Conservation (phyloP, 305 asterid genomes). For the Fraxinus dipetala region DNA sequence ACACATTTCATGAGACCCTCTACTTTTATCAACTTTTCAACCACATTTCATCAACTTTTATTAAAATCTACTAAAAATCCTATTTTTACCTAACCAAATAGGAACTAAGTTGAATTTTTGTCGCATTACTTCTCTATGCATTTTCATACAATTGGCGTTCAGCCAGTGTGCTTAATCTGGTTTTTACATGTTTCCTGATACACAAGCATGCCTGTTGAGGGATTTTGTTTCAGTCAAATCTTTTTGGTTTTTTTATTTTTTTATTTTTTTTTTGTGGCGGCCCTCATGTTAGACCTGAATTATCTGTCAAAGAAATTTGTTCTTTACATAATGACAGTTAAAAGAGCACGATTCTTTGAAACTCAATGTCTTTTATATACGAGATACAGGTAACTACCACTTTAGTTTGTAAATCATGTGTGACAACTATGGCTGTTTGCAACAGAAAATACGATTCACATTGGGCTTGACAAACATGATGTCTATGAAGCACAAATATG, state of each 20-base stretch:
- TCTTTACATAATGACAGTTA: background rate
- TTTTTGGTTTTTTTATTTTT: no score
- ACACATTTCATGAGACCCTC: background rate
- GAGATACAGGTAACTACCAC: background rate
- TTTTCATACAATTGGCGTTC: background rate
- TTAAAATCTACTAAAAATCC: background rate
- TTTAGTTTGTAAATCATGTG: background rate
- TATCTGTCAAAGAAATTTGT: background rate
- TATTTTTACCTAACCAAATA: background rate
- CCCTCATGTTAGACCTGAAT: background rate
- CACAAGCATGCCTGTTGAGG: background rate
- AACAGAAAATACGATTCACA: background rate
- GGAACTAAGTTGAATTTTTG: background rate
- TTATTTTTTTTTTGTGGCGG: no score
- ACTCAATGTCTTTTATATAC: no score
- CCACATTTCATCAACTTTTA: background rate
- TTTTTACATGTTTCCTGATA: background rate
- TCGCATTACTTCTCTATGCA: background rate
- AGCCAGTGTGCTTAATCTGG: background rate
- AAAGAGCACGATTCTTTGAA: background rate
- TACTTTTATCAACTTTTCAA: no score
- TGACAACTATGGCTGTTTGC: background rate
- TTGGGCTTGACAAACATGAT: background rate
- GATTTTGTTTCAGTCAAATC: background rate
- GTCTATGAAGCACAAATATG: background rate